phyloP scores from a whole-genome alignment of 176 grass and related monocot genomes.

The Eleusine coracana region DNA sequence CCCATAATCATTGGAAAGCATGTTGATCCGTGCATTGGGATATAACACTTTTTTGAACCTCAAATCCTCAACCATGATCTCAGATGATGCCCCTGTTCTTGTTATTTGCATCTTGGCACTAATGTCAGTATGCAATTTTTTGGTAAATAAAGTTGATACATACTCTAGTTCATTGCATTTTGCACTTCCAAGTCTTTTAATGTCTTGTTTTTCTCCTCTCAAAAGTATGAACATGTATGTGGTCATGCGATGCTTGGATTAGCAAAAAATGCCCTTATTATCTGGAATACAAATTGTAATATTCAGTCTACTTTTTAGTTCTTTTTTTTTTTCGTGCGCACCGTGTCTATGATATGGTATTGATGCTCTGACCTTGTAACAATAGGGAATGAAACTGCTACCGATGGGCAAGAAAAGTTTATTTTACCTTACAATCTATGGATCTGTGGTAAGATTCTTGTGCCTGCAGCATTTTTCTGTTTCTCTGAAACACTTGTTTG shows the following conservation, averaged over 20 bases:
- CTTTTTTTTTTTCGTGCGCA: constrained; percentile 23
- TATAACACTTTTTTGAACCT: not conserved
- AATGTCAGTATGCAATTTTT: not conserved
- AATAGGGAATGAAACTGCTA: constrained; percentile 91
- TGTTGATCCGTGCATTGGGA: constrained; percentile 1
- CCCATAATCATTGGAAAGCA: not conserved
- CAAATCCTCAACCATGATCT: not conserved
- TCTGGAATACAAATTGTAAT: not conserved
- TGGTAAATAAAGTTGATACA: constrained; percentile 10
- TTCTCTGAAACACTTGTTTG: constrained; percentile 14
- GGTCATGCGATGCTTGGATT: not conserved
- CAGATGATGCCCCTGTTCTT: not conserved
- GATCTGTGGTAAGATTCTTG: constrained; percentile 73
- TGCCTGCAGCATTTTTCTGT: constrained; percentile 27
- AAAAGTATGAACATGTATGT: not conserved
- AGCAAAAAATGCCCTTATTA: not conserved
- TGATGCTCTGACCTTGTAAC: constrained; percentile 36
- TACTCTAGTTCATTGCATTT: not conserved
- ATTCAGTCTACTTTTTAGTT: not conserved
- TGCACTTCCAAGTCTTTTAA: not conserved
- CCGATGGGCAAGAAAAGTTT: constrained; percentile 89
- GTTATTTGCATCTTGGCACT: constrained; percentile 2
- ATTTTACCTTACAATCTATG: constrained; percentile 87
- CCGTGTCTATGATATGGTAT: not conserved
- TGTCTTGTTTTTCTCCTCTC: not conserved